These are phyloP conservation scores for Galerina sulciceps DNA, from an alignment of 768 basidiomycete genomes.

Conservation along the genomic window DNA sequence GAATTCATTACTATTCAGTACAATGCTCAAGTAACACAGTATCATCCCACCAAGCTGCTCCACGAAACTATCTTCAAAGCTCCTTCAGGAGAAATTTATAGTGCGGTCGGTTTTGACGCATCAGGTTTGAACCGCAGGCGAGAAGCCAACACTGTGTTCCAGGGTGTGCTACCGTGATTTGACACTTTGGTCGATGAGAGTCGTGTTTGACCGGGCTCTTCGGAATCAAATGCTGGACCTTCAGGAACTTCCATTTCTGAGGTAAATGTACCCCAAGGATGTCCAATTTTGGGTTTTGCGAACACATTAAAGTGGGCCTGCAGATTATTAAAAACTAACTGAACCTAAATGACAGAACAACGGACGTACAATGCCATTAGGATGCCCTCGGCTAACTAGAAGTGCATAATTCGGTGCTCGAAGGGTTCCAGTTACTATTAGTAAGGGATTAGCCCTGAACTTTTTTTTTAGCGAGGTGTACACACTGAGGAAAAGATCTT, in stretches of 20 bases:
- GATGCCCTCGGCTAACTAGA: conserved; percentile 76
- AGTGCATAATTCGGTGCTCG: conserved; percentile 73
- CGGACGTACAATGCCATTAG: conserved; percentile 35
- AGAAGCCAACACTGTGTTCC: conserved; percentile 67
- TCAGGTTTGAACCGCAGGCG: conserved; percentile 71
- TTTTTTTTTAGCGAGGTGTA: neutral
- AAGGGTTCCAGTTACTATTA: conserved; percentile 67
- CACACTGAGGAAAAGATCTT: conserved; percentile 61
- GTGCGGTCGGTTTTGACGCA: conserved; percentile 52
- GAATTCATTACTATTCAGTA: too few species aligned
- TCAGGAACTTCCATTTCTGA: conserved; percentile 51
- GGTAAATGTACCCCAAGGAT: conserved; percentile 78
- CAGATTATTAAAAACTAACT: neutral
- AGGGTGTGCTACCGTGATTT: conserved; percentile 34
- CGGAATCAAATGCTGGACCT: conserved; percentile 47
- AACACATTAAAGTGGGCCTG: conserved; percentile 77
- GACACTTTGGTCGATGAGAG: conserved; percentile 61
- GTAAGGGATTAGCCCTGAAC: neutral
- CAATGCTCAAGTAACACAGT: too few species aligned
- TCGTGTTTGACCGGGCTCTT: conserved; percentile 36
- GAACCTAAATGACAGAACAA: conserved; percentile 13
- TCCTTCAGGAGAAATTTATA: conserved; percentile 5
- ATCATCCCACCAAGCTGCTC: too few species aligned
- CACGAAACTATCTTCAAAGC: neutral
- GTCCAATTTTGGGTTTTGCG: conserved; percentile 49